Base-by-base conservation (phyloP, 169 alveolate genomes). In the Plasmodium gaboni region DNA sequence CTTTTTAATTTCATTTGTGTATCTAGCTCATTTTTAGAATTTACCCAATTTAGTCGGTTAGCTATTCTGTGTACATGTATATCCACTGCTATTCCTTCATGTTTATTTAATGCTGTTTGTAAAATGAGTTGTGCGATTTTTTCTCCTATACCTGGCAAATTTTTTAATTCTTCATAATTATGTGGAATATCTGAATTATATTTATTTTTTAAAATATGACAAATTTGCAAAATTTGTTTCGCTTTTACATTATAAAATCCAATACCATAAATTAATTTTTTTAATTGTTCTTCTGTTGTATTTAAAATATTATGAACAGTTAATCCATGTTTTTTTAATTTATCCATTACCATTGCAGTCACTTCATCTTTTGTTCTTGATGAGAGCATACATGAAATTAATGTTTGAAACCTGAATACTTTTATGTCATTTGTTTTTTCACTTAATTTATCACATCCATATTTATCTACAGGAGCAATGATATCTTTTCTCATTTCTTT, bases 91-190 rank as follows among this genome's bases (percentile, higher is more conserved):
- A 97, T 97, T n/a, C 99, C 99, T 55, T 93, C 95, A 48, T 92
- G 94, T 65, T 88, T 92, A 51, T 93, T 80, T 67, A 92, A 94
- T 2, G 97, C 98, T 73, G 93, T 89, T 83, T 97, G 97, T 87
- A 97, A 74, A 71, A 97, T 95, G 50, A 98, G 93, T 70, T 97
- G 92, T 12, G 98, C 99, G 96, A 97, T 97, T 88, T 98, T 98
- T 22, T 97, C 98, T 13, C 99, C 99, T 48, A 98, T 96, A 12
- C 99, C 99, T 22, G 98, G 98, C 10, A 98, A 93, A 63, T 93
- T 85, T 13, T 95, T 92, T 48, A 98, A 87, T 24, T 91, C 98
- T 63, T 97, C 97, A 60, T 92, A 91, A 44, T 92, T 94, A 55
- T 93, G 93, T 2, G 99, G 99, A 2, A 98, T 97, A 64, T 94